A percentile compares a stretch with the other conserved stretches of the same genome.
Evolutionary conservation across 352 stramenopile species (phyloP).

Genomic region (Globisporangium nunn): DNA sequence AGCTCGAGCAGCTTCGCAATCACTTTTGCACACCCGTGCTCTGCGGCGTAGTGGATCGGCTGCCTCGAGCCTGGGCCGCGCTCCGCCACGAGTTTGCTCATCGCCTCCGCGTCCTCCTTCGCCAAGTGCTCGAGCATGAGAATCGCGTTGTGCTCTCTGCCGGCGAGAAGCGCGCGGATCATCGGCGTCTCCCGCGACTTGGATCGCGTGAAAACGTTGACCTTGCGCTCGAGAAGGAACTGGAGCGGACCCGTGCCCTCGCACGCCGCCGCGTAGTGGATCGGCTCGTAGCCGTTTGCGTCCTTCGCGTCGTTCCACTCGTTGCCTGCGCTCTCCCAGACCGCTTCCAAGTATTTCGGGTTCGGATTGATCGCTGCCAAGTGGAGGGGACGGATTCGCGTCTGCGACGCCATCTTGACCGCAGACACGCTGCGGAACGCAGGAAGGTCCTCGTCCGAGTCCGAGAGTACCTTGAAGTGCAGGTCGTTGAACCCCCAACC

Average conservation of each 20-base stretch:
- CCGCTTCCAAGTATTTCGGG: conserved; percentile 42
- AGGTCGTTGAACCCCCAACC: conserved; percentile 62
- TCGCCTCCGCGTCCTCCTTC: conserved; percentile 22
- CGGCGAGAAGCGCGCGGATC: conserved; percentile 39
- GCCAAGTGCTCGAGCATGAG: conserved; percentile 52
- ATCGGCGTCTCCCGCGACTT: conserved; percentile 60
- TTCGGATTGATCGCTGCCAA: conserved; percentile 74
- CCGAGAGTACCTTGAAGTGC: conserved; percentile 47
- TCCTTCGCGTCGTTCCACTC: conserved; percentile 50
- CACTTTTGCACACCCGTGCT: conserved; percentile 30
- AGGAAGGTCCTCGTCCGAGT: conserved; percentile 27
- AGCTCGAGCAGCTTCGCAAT: conserved; percentile 40
- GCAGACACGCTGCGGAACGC: conserved; percentile 55
- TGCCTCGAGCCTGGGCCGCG: conserved; percentile 48
- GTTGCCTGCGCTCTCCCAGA: conserved; percentile 50
- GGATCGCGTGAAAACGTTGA: conserved; percentile 44
- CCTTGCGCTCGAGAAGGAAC: conserved; percentile 53
- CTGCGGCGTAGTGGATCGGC: conserved; percentile 50
- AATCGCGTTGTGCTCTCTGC: conserved; percentile 49
- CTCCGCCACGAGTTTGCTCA: conserved; percentile 33
- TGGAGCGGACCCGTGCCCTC: conserved; percentile 40
- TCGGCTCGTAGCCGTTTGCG: conserved; percentile 46
- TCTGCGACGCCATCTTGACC: conserved; percentile 60
- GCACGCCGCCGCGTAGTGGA: conserved; percentile 65
- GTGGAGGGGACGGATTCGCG: conserved; percentile 59